Base-by-base conservation (phyloP, 129 eudicot genomes). In the Oenanthe sinensis region DNA sequence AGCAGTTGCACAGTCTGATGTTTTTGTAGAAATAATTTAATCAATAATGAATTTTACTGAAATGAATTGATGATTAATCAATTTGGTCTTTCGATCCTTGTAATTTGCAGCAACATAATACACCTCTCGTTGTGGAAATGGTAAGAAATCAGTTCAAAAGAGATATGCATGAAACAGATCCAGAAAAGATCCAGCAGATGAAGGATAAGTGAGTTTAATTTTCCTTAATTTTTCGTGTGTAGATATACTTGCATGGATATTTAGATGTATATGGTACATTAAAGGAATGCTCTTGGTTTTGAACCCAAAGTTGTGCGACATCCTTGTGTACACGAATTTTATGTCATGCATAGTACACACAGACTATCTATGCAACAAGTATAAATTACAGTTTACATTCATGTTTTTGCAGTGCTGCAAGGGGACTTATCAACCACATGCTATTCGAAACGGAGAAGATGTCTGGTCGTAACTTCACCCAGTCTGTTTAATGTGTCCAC, bases 341-440 rank as follows among this genome's bases (percentile, higher is more conserved):
- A 28, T 30, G 17, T 65, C 30, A 55, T 8, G 40, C 62, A 52
- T 46, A 6, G 13, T 8, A 28, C 65, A 22, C 30, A 55, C 7
- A 16, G 55, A 49, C 55, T 49, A 4, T 49, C 2, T 55, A 55
- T 55, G 62, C 37, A 62, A 2, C 71, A 63, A 43, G 30, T 74
- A 24, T 46, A 14, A 9, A 5, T 74, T 4, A 74, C 30, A 73
- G 17, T 44, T 46, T 36, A 10, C 17, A 5, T 5, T 2, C 19
- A 1, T 46, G 14, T 5, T 46, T 74, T 46, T 86, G 86, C 89
- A 95, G 96, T 88, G 98, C 98, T 44, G 97, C 98, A 55, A 90
- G 96, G 86, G 98, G 98, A 75, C 94, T 95, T 81, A 87, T 95
- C 79, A 92, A 95, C 80, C 99, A 95, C 91, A 95, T 95, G 86